Base-by-base conservation (phyloP, 768 basidiomycete genomes). In the Daedaleopsis sinensis region DNA sequence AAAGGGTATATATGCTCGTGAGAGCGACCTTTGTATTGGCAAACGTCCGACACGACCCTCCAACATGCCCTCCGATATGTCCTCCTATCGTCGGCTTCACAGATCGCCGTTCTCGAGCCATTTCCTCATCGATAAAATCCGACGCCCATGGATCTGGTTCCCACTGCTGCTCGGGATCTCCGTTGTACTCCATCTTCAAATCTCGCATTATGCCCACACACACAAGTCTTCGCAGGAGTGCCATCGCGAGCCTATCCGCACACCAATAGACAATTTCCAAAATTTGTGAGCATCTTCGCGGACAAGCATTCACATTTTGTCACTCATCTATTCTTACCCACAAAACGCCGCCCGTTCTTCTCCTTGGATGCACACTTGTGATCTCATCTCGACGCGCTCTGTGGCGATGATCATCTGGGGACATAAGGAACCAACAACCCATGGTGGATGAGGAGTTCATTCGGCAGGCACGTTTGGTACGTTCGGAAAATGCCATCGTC, bases 401-500 rank as follows among this genome's bases (percentile, higher is more conserved):
- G 44, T 18, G 11, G 13, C 43, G 21, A n/a, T 8, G 36, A 18
- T n/a, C 21, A 21, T 6, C 19, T 12, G 36, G 12, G 21, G n/a
- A 42, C 27, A 35, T 8, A 19, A 59, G 61, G 18, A 56, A 66
- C 42, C 32, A 47, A 42, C 53, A 62, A 15, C 65, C 61, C 2
- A 21, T 66, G 19, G 36, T 66, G 11, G 55, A 61, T 43, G 52
- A 51, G 18, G 58, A 55, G 11, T 53, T 42, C 44, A 19, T 52
- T 23, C n/a, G 47, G 5, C 38, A n/a, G 21, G 5, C 49, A 4
- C 42, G 24, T n/a, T 35, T 44, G 13, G 52, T 49, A 5, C 13
- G 19, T 47, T 43, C 53, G 38, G 65, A 66, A 3, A 64, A 68
- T 37, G 72, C 70, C 7, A 62, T 72, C 48, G 71, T 72, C 16